phyloP scores from a whole-genome alignment of 2,329 filamentous ascomycete genomes.

The Didymella sp. region DNA sequence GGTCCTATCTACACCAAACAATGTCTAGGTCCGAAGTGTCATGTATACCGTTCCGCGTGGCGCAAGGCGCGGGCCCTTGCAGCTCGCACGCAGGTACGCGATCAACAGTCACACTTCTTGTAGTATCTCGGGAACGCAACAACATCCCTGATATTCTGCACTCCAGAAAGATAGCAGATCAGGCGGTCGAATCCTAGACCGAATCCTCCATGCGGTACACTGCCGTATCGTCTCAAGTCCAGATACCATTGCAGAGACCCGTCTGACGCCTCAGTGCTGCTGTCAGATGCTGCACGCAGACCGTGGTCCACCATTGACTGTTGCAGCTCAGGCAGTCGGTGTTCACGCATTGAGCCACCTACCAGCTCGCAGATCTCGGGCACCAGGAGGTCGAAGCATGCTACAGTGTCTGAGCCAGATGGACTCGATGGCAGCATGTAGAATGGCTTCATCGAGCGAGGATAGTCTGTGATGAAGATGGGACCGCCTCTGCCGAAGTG shows the following conservation, averaged over 20 bases:
- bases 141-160: conserved; percentile 82
- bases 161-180: conserved; percentile 80
- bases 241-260: conserved; percentile 78
- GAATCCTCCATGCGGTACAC: conserved; percentile 88
- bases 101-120: conserved; percentile 61
- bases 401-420: conserved; percentile 60
- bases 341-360: conserved; percentile 88
- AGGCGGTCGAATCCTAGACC: conserved; percentile 89
- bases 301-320: conserved; percentile 74
- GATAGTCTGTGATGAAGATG: conserved; percentile 93
- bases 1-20: not conserved
- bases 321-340: conserved; percentile 71
- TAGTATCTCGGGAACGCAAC: conserved; percentile 82
- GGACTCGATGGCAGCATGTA: conserved; percentile 71
- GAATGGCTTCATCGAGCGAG: conserved; percentile 88
- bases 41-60: not conserved
- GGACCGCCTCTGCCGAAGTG: conserved; percentile 69
- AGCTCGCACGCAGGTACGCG: conserved; percentile 1
- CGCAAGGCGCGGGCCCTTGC: conserved; percentile 7
- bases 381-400: conserved; percentile 89
- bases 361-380: conserved; percentile 86
- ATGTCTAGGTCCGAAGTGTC: not conserved
- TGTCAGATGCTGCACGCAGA: conserved; percentile 54
- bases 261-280: conserved; percentile 28
- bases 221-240: conserved; percentile 88